These are phyloP conservation scores for Clavispora santaluciae DNA, from an alignment of 805 yeast genomes.

Conservation along the genomic window DNA sequence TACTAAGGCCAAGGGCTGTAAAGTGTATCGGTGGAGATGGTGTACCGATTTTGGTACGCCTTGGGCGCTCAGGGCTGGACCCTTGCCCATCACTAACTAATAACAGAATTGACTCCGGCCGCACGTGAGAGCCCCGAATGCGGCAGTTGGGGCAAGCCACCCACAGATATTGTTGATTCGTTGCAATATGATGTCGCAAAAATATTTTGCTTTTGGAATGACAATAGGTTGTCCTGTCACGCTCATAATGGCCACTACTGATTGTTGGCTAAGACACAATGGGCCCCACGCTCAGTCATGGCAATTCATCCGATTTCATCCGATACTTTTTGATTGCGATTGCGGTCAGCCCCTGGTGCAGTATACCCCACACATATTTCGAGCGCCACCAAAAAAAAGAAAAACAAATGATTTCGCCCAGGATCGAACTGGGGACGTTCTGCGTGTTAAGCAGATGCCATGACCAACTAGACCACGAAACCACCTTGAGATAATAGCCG, in stretches of 20 bases:
- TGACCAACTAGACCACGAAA: constrained; percentile 96
- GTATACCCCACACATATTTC: background rate
- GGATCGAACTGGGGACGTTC: constrained; percentile 99
- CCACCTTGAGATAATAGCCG: constrained; percentile 6
- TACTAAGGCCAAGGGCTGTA: too few species aligned
- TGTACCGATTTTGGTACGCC: too few species aligned
- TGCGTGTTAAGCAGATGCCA: constrained; percentile 99
- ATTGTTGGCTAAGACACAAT: too few species aligned
- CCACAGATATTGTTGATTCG: too few species aligned
- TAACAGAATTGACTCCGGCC: background rate
- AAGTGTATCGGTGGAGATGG: too few species aligned
- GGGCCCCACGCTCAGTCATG: background rate
- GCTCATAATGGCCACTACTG: too few species aligned
- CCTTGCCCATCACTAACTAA: too few species aligned
- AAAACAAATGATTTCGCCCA: constrained; percentile 83
- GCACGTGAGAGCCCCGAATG: background rate
- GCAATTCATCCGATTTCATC: background rate
- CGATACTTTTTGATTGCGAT: background rate
- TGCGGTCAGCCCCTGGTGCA: background rate
- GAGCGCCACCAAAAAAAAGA: background rate
- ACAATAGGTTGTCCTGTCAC: too few species aligned
- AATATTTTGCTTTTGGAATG: too few species aligned
- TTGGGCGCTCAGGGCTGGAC: too few species aligned
- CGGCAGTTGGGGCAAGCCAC: background rate
- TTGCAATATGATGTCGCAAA: too few species aligned